phyloP scores from a whole-genome alignment of 306 rosid species.

The Cicer judaicum region DNA sequence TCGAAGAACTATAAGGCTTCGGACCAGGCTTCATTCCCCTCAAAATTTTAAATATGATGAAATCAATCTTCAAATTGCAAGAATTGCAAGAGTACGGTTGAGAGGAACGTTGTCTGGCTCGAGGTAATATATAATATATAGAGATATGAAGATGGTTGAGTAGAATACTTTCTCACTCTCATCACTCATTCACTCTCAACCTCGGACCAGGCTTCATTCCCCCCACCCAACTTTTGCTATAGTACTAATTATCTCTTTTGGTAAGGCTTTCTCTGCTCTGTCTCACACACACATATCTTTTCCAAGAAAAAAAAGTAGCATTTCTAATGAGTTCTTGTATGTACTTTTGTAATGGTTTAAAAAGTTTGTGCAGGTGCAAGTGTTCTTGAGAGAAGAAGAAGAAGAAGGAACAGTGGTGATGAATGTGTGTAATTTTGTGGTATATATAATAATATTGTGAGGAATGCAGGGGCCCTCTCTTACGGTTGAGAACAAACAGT shows the following conservation, averaged over 20 bases:
- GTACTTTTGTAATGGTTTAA: too few relatives aligned
- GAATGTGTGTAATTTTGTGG: too few relatives aligned
- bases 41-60: conserved; percentile 34
- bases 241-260: background rate
- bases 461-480: too few relatives aligned
- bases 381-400: too few relatives aligned
- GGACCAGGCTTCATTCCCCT: conserved; percentile 99
- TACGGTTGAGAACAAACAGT: too few relatives aligned
- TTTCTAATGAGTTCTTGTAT: too few relatives aligned
- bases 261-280: conserved; percentile 45
- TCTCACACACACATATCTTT: background rate
- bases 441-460: too few relatives aligned
- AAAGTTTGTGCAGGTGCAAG: too few relatives aligned
- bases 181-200: conserved; percentile 32
- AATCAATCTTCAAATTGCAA: conserved; percentile 27
- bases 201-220: conserved; percentile 97
- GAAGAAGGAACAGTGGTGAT: too few relatives aligned
- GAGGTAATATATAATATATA: conserved; percentile 41
- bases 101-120: conserved; percentile 85
- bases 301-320: too few relatives aligned
- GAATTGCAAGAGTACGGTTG: conserved; percentile 57
- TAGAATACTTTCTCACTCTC: background rate
- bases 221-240: conserved; percentile 59
- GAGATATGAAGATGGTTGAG: conserved; percentile 16
- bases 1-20: conserved; percentile 59